phyloP scores from a whole-genome alignment of 306 rosid species.

The Cotoneaster glaucophyllus region DNA sequence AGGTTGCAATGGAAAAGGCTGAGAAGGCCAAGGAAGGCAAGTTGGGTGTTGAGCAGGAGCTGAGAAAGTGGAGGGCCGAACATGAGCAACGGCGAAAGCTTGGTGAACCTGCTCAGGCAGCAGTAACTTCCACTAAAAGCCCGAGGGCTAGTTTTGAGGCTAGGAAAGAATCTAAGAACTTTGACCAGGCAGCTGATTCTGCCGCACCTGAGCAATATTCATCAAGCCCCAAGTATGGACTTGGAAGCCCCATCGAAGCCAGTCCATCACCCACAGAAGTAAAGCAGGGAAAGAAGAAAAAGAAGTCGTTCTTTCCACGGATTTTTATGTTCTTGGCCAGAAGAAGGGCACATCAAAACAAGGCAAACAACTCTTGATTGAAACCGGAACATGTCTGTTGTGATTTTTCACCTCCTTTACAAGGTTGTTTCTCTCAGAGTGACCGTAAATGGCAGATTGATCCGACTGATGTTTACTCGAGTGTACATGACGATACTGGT shows the following conservation, averaged over 20 bases:
- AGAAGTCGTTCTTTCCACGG: slow-evolving; percentile 69
- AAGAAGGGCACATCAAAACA: slow-evolving; percentile 45
- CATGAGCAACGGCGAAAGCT: slow-evolving; percentile 73
- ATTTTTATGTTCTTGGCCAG: slow-evolving; percentile 81
- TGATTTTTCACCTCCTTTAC: slow-evolving; percentile 13
- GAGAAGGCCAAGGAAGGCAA: slow-evolving; percentile 98
- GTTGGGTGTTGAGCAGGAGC: slow-evolving; percentile 87
- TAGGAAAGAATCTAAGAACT: slow-evolving; percentile 35
- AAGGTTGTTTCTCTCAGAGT: slow-evolving; percentile 21
- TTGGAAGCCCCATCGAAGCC: slow-evolving; percentile 22
- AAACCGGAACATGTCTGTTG: slow-evolving; percentile 13
- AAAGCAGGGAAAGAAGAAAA: slow-evolving; percentile 65
- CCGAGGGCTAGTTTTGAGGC: slow-evolving; percentile 70
- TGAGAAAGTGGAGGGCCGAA: slow-evolving; percentile 95
- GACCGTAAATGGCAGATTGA: slow-evolving; percentile 13
- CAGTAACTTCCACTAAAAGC: slow-evolving; percentile 40
- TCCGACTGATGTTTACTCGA: slow-evolving; percentile 10
- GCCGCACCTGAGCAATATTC: slow-evolving; percentile 16
- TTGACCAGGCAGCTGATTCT: slow-evolving; percentile 22
- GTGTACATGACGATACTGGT: slow-evolving; percentile 41
- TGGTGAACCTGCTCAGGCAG: slow-evolving; percentile 50
- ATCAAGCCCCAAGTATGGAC: slow-evolving; percentile 45
- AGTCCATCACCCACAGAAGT: slow-evolving; percentile 53
- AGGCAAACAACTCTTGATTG: slow-evolving; percentile 31
- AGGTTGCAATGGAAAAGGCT: slow-evolving; percentile 76